Evolutionary conservation across 176 grass and related monocot species (phyloP).

Genomic region (Metroxylon sagu): DNA sequence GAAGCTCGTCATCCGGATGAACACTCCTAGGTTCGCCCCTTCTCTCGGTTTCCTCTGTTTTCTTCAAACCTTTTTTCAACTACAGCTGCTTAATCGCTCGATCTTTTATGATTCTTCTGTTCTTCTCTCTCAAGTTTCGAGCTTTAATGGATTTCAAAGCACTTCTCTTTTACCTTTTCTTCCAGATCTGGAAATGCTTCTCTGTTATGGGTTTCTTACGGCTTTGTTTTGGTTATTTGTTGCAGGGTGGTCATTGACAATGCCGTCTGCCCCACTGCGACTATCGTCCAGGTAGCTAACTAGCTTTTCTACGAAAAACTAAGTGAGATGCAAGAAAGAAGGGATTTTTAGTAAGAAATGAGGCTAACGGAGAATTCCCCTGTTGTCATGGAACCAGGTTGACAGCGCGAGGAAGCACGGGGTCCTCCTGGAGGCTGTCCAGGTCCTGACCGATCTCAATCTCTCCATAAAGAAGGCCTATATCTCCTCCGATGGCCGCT

Average conservation of each 20-base stretch:
- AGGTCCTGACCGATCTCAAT: conserved; percentile 82
- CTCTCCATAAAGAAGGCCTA: conserved; percentile 83
- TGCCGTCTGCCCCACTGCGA: conserved; percentile 65
- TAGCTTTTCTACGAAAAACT: too few species aligned
- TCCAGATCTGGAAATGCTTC: neutral
- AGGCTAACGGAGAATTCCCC: too few species aligned
- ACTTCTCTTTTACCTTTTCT: too few species aligned
- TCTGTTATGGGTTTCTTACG: neutral
- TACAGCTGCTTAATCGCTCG: too few species aligned
- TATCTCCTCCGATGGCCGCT: conserved; percentile 84
- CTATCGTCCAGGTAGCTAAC: conserved; percentile 44
- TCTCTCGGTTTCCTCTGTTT: neutral
- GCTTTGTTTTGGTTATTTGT: neutral
- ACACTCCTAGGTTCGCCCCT: conserved; percentile 41
- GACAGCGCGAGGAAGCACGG: conserved; percentile 75
- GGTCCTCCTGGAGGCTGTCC: conserved; percentile 77
- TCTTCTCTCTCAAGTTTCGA: neutral
- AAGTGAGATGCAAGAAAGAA: too few species aligned
- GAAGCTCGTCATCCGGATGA: conserved; percentile 93
- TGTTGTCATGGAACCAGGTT: conserved; percentile 18
- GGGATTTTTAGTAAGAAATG: too few species aligned
- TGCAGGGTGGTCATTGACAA: conserved; percentile 82
- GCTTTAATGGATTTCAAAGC: neutral
- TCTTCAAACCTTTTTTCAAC: too few species aligned
- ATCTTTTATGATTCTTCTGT: neutral